Evolutionary conservation across 2,329 filamentous ascomycete genomes (phyloP).

Genomic region (Fusarium transvaalense): DNA sequence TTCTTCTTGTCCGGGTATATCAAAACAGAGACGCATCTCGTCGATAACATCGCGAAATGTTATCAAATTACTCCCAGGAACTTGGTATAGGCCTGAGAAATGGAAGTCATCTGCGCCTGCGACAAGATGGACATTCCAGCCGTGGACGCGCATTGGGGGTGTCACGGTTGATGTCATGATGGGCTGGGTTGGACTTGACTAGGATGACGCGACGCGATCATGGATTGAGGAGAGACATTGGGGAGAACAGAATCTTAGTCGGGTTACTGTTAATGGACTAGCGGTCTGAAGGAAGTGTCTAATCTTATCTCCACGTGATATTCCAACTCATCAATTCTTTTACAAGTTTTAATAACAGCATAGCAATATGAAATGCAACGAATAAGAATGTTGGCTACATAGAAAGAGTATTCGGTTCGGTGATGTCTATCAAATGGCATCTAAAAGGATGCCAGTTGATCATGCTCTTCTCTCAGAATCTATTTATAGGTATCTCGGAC

Average conservation of each 20-base stretch:
- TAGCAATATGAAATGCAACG: neutral
- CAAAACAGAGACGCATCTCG: constrained; percentile 37
- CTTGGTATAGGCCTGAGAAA: constrained; percentile 16
- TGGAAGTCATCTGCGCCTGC: neutral
- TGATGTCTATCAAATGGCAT: neutral
- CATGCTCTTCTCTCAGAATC: too few relatives aligned
- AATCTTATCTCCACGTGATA: constrained; percentile 1
- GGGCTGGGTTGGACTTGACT: neutral
- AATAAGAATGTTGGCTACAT: neutral
- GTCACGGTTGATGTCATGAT: constrained; percentile 3
- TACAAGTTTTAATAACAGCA: neutral
- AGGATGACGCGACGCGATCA: neutral
- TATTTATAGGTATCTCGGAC: neutral
- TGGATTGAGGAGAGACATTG: neutral
- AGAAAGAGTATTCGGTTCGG: too few relatives aligned
- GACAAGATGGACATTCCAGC: neutral
- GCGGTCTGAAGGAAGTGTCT: fast-evolving
- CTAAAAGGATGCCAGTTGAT: neutral
- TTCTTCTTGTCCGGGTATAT: neutral
- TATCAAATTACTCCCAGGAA: constrained; percentile 4
- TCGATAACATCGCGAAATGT: constrained; percentile 31
- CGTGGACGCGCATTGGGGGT: neutral
- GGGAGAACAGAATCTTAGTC: neutral
- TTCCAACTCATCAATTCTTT: fast-evolving
- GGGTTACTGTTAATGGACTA: neutral